Conservation (phyloP, 139 green algal species). For the Diplosphaera chodatii region DNA sequence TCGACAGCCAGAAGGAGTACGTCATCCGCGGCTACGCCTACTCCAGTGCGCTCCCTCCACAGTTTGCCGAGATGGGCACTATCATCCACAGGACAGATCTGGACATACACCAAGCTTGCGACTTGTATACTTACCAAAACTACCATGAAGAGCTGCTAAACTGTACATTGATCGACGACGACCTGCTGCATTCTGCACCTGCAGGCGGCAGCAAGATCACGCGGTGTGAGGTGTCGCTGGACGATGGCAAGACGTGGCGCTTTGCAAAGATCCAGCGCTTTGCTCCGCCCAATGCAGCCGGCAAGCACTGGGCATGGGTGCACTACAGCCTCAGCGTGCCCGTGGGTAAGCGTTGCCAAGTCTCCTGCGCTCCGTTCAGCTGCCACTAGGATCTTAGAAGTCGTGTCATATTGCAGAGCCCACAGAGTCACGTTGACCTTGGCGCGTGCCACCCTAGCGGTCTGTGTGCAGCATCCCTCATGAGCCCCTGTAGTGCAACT, state of each 20-base stretch:
- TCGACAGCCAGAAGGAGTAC: constrained; percentile 49
- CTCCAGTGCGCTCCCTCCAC: constrained; percentile 41
- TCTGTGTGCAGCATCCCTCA: too few relatives aligned
- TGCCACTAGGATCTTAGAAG: background rate
- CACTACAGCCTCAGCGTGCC: background rate
- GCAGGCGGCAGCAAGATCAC: constrained; percentile 81
- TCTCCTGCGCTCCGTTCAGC: background rate
- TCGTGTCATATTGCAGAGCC: too few relatives aligned
- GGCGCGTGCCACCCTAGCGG: too few relatives aligned
- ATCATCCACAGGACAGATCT: too few relatives aligned
- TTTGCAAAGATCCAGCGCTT: constrained; percentile 61
- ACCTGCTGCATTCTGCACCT: background rate
- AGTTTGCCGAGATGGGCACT: too few relatives aligned
- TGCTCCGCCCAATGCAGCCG: constrained; percentile 58
- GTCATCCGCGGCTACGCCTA: constrained; percentile 80
- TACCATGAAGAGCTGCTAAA: too few relatives aligned
- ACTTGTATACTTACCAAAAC: too few relatives aligned
- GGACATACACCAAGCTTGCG: too few relatives aligned
- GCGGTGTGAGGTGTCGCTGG: constrained; percentile 86
- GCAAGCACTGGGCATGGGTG: constrained; percentile 80
- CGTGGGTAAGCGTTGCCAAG: background rate
- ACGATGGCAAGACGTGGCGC: constrained; percentile 76
- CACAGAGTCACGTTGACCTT: too few relatives aligned
- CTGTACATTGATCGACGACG: too few relatives aligned
- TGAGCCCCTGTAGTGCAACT: too few relatives aligned